phyloP scores from a whole-genome alignment of 768 basidiomycete species.

The Hydnum rufescens region DNA sequence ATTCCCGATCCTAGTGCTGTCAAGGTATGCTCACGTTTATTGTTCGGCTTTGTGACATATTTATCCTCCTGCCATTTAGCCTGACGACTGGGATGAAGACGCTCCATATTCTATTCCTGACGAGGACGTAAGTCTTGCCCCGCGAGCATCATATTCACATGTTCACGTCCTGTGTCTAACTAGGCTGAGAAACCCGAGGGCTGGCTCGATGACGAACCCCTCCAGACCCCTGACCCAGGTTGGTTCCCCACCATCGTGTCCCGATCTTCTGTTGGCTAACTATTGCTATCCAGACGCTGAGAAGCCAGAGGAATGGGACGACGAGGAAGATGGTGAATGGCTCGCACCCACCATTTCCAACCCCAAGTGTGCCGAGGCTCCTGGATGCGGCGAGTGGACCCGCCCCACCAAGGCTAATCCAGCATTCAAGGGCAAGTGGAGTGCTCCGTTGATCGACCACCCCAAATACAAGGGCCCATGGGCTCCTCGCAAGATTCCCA shows the following conservation, averaged over 20 bases:
- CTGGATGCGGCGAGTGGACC: constrained; percentile 90
- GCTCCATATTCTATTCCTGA: constrained; percentile 85
- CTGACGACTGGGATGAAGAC: constrained; percentile 95
- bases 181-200: constrained; percentile 58
- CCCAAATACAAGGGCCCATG: constrained; percentile 93
- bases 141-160: too few relatives aligned
- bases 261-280: constrained; percentile 1
- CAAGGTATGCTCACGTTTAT: constrained; percentile 33
- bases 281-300: constrained; percentile 34
- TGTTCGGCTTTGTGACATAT: neutral
- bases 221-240: constrained; percentile 74
- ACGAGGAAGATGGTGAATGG: constrained; percentile 99
- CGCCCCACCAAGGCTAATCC: constrained; percentile 84
- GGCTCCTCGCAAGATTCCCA: constrained; percentile 77
- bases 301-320: constrained; percentile 99
- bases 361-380: constrained; percentile 72
- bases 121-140: constrained; percentile 37
- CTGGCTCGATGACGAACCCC: constrained; percentile 83
- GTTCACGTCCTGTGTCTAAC: neutral
- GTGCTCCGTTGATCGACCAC: constrained; percentile 85
- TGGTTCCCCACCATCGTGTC: constrained; percentile 12
- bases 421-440: constrained; percentile 96
- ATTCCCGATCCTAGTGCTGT: constrained; percentile 69
- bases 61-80: constrained; percentile 24
- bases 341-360: constrained; percentile 76